Evolutionary conservation across 257 asterid species (phyloP), one percentile per base, ranked within the genome.

Genomic region (Forsythia suspensa): DNA sequence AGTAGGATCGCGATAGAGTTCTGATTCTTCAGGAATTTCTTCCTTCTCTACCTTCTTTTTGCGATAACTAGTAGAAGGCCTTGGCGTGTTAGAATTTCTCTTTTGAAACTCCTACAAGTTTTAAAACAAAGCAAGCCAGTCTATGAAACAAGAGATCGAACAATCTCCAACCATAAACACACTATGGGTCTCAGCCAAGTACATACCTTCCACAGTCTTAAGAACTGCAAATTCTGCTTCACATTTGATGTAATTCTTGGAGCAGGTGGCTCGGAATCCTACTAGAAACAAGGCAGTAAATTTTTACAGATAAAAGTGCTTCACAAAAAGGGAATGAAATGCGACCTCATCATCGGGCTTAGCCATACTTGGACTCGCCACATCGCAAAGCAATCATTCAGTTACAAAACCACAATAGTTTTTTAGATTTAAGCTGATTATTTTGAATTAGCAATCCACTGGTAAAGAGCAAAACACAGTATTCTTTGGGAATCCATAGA

Each of bases 241-340:
- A 95, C 86, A 77, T 93, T 92, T 71, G 98, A 82, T n/a, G 94
- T 93, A 76, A 95, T 95, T 85, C 99, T 89, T 57, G 96, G 98
- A 86, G 98, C 91, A 42, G 90, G 84, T 40, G 83, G 88, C 78
- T 92, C 92, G 8, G 93, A 79, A 65, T 89, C 94, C 99, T 95
- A 86, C 40, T 9, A 55, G 73, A 72, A 68, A 21, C 29, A 80
- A 71, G 46, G 3, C 52, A 48, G 72, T 67, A 16, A n/a, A 52
- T 65, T 75, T 67, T 83, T 37, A 82, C 55, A 57, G 37, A 71
- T 51, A 75, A 40, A 81, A 24, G 38, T 40, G 43, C 20, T 61
- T 79, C 63, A 29, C 16, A 74, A 34, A n/a, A 6, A 34, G 63
- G 20, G 7, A 51, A 55, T 4, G 38, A 18, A 68, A 37, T 34